phyloP scores from a whole-genome alignment of 2,329 filamentous ascomycete genomes.

The Scolecobasidium constrictum region DNA sequence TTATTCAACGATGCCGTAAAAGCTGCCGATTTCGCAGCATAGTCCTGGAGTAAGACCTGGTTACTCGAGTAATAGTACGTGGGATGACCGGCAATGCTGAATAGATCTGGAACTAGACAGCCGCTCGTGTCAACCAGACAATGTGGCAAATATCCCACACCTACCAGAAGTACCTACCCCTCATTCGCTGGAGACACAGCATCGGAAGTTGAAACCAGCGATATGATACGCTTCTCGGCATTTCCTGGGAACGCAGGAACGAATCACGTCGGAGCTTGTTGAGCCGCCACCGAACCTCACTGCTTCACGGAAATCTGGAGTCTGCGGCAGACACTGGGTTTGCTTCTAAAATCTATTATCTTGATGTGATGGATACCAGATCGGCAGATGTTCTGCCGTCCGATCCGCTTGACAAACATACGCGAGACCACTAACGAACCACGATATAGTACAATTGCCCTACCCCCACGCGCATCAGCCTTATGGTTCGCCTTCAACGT shows the following conservation, averaged over 20 bases:
- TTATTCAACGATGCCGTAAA: background rate
- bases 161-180: background rate
- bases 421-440: too few species aligned
- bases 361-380: too few species aligned
- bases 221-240: constrained; percentile 2
- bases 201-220: background rate
- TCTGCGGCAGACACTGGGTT: too few species aligned
- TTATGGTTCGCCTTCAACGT: background rate
- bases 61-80: constrained; percentile 1
- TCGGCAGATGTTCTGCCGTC: too few species aligned
- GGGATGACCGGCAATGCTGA: too few species aligned
- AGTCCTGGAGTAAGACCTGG: background rate
- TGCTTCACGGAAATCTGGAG: too few species aligned
- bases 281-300: too few species aligned
- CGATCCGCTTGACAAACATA: too few species aligned
- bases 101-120: too few species aligned
- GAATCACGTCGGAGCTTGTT: background rate
- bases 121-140: too few species aligned
- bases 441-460: too few species aligned
- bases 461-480: background rate
- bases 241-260: constrained; percentile 4
- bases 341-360: too few species aligned
- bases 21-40: background rate
- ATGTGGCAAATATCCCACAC: background rate
- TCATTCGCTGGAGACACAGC: background rate